Conservation (phyloP, 1,284 basidiomycete genomes). For the Rhodotorula sp. region DNA sequence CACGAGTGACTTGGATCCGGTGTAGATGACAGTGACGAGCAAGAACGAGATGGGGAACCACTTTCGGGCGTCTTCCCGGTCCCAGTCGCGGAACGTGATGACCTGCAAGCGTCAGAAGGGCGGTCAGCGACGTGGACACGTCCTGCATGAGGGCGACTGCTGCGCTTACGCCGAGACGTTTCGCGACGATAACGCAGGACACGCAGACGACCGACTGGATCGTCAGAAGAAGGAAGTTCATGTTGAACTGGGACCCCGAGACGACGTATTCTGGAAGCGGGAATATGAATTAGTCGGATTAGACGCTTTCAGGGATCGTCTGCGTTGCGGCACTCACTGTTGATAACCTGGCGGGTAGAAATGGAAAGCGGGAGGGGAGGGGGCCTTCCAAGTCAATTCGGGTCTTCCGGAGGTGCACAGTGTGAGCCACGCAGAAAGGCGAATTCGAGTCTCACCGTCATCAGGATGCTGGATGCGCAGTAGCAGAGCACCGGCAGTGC, state of each 20-base stretch:
- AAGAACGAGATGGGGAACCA: slow-evolving; percentile 95
- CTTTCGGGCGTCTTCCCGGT: slow-evolving; percentile 75
- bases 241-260: slow-evolving; percentile 87
- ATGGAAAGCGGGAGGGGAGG: not conserved
- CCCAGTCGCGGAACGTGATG: slow-evolving; percentile 84
- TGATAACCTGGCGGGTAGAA: slow-evolving; percentile 14
- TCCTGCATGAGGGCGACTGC: not conserved
- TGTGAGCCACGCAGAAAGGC: not conserved
- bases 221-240: slow-evolving; percentile 92
- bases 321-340: slow-evolving; percentile 10
- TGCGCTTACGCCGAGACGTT: slow-evolving; percentile 60
- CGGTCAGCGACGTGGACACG: not conserved
- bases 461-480: slow-evolving; percentile 89
- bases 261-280: slow-evolving; percentile 72
- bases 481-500: slow-evolving; percentile 82
- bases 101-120: slow-evolving; percentile 48
- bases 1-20: slow-evolving; percentile 93
- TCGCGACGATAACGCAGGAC: slow-evolving; percentile 68
- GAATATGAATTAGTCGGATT: too few relatives aligned
- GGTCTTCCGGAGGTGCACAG: not conserved
- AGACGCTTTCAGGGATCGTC: too few relatives aligned
- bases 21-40: slow-evolving; percentile 94
- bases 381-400: not conserved
- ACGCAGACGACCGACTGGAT: slow-evolving; percentile 82
- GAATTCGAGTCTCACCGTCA: slow-evolving; percentile 67